These are phyloP conservation scores for Erysiphe neolycopersici DNA, from an alignment of 2,329 filamentous ascomycete genomes.

Conservation along the genomic window DNA sequence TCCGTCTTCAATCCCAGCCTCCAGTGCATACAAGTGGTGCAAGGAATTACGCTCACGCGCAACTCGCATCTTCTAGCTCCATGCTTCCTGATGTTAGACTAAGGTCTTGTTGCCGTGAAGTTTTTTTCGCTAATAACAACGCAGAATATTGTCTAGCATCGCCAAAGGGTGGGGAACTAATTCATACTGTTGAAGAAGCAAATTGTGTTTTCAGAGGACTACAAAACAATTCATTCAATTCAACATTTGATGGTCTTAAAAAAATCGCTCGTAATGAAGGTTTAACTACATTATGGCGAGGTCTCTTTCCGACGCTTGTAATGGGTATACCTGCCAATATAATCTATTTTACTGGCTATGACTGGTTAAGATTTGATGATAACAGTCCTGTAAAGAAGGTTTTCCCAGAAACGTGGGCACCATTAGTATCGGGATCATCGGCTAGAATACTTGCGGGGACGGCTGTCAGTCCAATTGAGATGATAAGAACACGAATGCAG, in stretches of 20 bases:
- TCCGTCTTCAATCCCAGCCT: conserved; percentile 72
- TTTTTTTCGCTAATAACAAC: conserved; percentile 84
- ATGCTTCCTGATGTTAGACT: no score
- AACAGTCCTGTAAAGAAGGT: conserved; percentile 41
- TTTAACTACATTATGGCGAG: conserved; percentile 63
- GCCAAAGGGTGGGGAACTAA: conserved; percentile 7
- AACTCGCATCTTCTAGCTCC: conserved; percentile 53
- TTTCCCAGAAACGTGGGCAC: conserved; percentile 44
- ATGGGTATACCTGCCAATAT: conserved; percentile 94
- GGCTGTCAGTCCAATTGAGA: conserved; percentile 71
- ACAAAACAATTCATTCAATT: conserved; percentile 59
- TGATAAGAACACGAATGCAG: conserved; percentile 81
- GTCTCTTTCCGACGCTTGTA: conserved; percentile 71
- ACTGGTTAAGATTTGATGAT: conserved; percentile 59
- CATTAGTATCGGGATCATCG: conserved; percentile 51
- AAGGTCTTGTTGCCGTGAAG: conserved; percentile 56
- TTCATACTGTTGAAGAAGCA: conserved; percentile 18
- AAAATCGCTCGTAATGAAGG: conserved; percentile 95
- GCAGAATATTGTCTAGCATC: conserved; percentile 26
- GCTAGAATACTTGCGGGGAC: conserved; percentile 61
- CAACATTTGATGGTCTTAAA: conserved; percentile 69
- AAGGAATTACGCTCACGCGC: conserved; percentile 22
- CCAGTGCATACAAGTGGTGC: conserved; percentile 26
- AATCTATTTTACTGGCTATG: conserved; percentile 96
- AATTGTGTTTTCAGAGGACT: conserved; percentile 75